Base-by-base conservation (phyloP, 768 basidiomycete genomes). In the Phylloporus arenicola region DNA sequence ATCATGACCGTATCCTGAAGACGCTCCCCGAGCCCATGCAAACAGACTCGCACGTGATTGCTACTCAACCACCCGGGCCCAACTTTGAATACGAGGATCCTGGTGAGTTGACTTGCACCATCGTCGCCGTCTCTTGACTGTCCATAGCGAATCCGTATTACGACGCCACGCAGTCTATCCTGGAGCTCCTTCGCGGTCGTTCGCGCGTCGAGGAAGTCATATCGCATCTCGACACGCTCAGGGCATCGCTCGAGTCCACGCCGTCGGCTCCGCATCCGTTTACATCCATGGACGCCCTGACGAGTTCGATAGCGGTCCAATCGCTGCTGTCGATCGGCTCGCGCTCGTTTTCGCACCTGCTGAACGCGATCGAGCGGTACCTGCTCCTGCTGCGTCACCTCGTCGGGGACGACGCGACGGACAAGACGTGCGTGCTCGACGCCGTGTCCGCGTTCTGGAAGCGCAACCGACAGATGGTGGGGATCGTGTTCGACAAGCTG, bases 311-410 rank as follows among this genome's bases (percentile, higher is more conserved):
- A 57, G 77, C 88, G 16, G 76, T 91, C 42, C 92, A 97, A 59
- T 91, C 89, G 12, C 78, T 98, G 5, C 78, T 98, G 6, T 83
- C 89, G 64, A 88, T 97, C 52, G 96, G 96, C 45, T 83, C 89
- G 2, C 84, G 96, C 14, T 96, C 94, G 3, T 97, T 99, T 75
- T 97, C 94, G 0, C 96, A 99, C 69, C 85, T 97, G 59, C 81
- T 98, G 57, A 98, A 98, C 62, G 94, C 93, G 4, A 92, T 97
- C 57, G 96, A 99, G 64, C 86, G 96, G 16, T 98, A 94, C 62
- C 81, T 94, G 1, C 79, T 80, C 5, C 73, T 92, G 5, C 74
- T 92, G 17, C 86, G 86, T 16, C 76, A 73, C 34, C 72, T 90
- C 37, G 48, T 58, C 50, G 40, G 55, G 1, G 64, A 63, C 11